Evolutionary conservation across 148 eudicot genomes (phyloP).

Genomic region (Selenicereus undatus): DNA sequence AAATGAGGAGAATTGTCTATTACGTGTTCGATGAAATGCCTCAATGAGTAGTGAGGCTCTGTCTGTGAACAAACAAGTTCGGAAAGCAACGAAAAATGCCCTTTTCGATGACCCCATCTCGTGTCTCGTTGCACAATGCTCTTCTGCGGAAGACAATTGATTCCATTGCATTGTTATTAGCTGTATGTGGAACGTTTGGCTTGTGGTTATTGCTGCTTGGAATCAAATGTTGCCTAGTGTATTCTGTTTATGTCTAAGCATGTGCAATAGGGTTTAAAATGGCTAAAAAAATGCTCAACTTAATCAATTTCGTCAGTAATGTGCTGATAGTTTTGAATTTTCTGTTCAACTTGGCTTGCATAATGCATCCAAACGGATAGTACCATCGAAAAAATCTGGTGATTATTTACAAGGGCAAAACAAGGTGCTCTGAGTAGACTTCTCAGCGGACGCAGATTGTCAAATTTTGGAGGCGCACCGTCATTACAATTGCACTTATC

Average conservation of each 20-base stretch:
- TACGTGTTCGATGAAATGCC: neutral
- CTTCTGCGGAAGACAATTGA: neutral
- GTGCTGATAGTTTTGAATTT: too few relatives aligned
- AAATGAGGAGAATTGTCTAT: neutral
- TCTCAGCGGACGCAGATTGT: too few relatives aligned
- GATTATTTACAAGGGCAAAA: too few relatives aligned
- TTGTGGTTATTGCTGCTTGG: neutral
- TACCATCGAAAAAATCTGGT: too few relatives aligned
- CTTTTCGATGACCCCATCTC: neutral
- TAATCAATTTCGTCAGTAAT: neutral
- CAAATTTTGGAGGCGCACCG: too few relatives aligned
- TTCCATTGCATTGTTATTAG: neutral
- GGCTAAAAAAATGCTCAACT: neutral
- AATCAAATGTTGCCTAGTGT: neutral
- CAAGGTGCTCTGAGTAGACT: too few relatives aligned
- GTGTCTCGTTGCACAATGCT: neutral
- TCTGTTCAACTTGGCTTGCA: too few relatives aligned
- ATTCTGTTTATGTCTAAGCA: too few relatives aligned
- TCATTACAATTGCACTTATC: too few relatives aligned
- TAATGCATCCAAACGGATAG: too few relatives aligned
- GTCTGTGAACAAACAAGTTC: neutral
- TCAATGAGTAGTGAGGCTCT: neutral
- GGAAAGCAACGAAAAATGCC: neutral
- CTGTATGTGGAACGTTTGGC: neutral
- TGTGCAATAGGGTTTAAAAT: neutral